phyloP scores from a whole-genome alignment of 169 alveolate species.

The Eimeria praecox region DNA sequence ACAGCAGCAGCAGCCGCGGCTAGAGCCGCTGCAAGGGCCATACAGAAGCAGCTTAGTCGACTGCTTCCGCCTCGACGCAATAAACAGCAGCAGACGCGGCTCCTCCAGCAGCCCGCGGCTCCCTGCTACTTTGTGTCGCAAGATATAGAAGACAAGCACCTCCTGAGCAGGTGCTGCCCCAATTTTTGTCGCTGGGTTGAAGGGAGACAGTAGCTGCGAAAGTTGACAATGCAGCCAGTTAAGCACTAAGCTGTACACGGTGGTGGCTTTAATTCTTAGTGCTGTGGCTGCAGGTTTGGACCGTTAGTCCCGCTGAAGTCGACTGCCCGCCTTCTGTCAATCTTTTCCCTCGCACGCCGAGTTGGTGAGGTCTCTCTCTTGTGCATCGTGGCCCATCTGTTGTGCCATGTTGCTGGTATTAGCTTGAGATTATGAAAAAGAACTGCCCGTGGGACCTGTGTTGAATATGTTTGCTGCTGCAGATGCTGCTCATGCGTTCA shows the following conservation, averaged over 20 bases:
- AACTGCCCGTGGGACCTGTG: neutral
- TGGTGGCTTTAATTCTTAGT: neutral
- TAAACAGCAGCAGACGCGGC: neutral
- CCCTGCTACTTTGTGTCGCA: slow-evolving; percentile 42
- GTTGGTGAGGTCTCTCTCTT: slow-evolving; percentile 27
- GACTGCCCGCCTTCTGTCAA: slow-evolving; percentile 49
- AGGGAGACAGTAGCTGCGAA: neutral
- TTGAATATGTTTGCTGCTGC: neutral
- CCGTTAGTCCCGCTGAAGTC: neutral
- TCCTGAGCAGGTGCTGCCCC: slow-evolving; percentile 35
- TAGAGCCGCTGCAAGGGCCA: neutral
- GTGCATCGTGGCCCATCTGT: neutral
- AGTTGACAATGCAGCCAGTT: neutral
- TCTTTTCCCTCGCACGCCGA: slow-evolving; percentile 53
- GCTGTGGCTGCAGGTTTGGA: slow-evolving; percentile 16
- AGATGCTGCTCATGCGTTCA: slow-evolving; percentile 52
- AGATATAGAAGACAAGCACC: slow-evolving; percentile 21
- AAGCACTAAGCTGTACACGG: neutral
- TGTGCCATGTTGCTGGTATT: neutral
- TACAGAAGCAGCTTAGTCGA: neutral
- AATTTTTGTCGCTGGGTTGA: neutral
- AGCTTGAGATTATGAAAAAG: neutral
- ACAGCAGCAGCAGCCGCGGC: slow-evolving; percentile 30
- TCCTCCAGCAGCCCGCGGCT: slow-evolving; percentile 9
- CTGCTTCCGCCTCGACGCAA: neutral